Evolutionary conservation across 2,329 filamentous ascomycete species (phyloP), one percentile per base, ranked within the genome.

Genomic region (Phaeosphaeriaceae sp.): DNA sequence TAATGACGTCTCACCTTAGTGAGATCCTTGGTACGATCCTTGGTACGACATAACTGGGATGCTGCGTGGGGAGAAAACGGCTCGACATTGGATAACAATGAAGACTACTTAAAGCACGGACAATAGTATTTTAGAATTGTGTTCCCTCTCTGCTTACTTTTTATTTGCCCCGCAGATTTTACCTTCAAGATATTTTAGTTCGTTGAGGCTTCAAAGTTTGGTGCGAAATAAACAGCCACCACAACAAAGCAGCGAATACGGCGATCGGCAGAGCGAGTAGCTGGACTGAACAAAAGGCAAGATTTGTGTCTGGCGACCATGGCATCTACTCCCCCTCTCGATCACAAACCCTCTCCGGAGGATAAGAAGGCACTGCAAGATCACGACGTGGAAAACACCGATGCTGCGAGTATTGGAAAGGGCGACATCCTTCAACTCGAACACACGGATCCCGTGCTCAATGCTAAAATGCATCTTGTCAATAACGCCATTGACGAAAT

Each of bases 381-480:
- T 13, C 26, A 42, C 9, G 54, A 56, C 42, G 42, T 58, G 12
- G 57, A 58, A 42, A 41, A 39, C 33, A 41, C 38, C 2, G 29
- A 43, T 2, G 45, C 29, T 3, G 49, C 40, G 39, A 52, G 45
- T 17, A 60, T 64, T 15, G 54, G 47, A 20, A 76, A 75, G 44
- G 72, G 68, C 34, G 85, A 88, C 58, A 71, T 88, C 18, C 76
- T 88, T 12, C 77, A 76, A 4, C 71, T 78, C 45, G 81, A 87
- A 67, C 78, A 83, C 60, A 72, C 83, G 21, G 85, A 88, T 63
- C 82, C 83, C 4, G 84, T 81, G 1, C 72, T 88, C 36, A 83
- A 83, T 59, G 80, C 80, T 33, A 88, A 89, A 68, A 89, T 88
- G 84, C 80, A 85, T 58, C 75, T 89, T 21, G 81, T 89, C 51